Evolutionary conservation across 805 yeast species (phyloP), one percentile per base, ranked within the genome.

Genomic region (Maudiozyma serrabonitensis): DNA sequence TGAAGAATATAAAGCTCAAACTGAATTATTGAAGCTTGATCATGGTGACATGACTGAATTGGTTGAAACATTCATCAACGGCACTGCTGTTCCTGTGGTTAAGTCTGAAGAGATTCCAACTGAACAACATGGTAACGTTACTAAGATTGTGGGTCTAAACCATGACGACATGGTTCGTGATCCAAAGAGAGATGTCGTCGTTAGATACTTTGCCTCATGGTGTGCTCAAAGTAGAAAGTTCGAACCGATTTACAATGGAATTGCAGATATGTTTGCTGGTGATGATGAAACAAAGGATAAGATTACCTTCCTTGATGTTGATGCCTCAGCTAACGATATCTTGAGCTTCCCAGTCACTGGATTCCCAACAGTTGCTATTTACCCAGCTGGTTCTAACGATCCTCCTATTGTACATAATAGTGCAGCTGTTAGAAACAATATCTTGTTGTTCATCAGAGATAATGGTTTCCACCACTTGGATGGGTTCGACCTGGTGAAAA

Each of bases 141-240:
- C 74, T 66, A 83, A 79, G 62, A 75, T 91, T 58, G 97, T 91
- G 53, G 95, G 88, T 58, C 78, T 81, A 71, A 87, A 81, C 63
- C 93, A 87, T 70, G 84, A 85, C 46, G 79, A 75, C 34, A 70
- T 87, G 52, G 76, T 87, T 47, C 69, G 68, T 31, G 81, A 82
- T 59, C 62, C 64, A 47, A 62, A 56, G 19, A 84, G 81, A 71
- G 91, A 85, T 64, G 82, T 86, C 37, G 70, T 90, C 50, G 95
- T 91, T 50, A 86, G 87, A 73, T 91, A 90, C 72, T 90, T 87
- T 64, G 97, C 98, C 45, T 95, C 95, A 71, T 90, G 96, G 96
- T 89, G 96, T 75, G 95, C 96, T 44, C 96, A 89, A 75, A 88
- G 96, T 75, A 88, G 87, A 76, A 86, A 79, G 70, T 76, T 89